Evolutionary conservation across 176 grass and related monocot genomes (phyloP).

Genomic region (Stipa capillata): DNA sequence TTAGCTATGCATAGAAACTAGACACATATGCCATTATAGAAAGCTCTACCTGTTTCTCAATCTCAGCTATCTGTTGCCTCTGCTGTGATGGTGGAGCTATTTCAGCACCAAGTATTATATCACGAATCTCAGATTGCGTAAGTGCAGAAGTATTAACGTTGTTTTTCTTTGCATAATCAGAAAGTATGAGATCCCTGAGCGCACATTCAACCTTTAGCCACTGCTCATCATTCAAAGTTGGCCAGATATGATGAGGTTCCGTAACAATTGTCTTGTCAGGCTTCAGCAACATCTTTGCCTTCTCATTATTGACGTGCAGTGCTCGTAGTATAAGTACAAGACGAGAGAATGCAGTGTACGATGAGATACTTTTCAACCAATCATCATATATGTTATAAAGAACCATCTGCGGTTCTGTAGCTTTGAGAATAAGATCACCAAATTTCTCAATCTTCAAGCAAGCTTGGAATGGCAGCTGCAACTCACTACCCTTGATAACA

Average conservation of each 20-base stretch:
- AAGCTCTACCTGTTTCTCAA: slow-evolving; percentile 83
- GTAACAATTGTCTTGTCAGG: slow-evolving; percentile 98
- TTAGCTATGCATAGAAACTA: neutral
- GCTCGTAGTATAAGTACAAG: slow-evolving; percentile 87
- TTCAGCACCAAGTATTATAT: slow-evolving; percentile 99
- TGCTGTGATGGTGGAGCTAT: slow-evolving; percentile 96
- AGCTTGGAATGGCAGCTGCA: slow-evolving; percentile 98
- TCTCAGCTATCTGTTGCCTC: slow-evolving; percentile 97
- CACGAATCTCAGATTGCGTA: slow-evolving; percentile 97
- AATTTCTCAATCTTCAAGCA: slow-evolving; percentile 99
- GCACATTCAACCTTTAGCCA: slow-evolving; percentile 99
- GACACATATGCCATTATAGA: neutral
- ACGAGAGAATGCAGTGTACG: slow-evolving; percentile 95
- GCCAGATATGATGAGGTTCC: slow-evolving; percentile 96
- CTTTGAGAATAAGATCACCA: slow-evolving; percentile 96
- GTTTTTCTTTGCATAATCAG: slow-evolving; percentile 99
- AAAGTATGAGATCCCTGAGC: slow-evolving; percentile 92
- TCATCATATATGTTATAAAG: slow-evolving; percentile 99
- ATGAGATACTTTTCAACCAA: slow-evolving; percentile 99
- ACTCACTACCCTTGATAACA: slow-evolving; percentile 95
- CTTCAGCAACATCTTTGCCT: slow-evolving; percentile 97
- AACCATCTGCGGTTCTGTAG: slow-evolving; percentile 97
- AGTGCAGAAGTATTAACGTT: slow-evolving; percentile 97
- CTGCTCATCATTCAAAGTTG: slow-evolving; percentile 87
- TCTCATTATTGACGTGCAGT: slow-evolving; percentile 97